Percentiles rank a stretch among this genome's conserved stretches.
phyloP scores from a whole-genome alignment of 2,329 filamentous ascomycete genomes.

The Aspergillus pseudoviridinutans region DNA sequence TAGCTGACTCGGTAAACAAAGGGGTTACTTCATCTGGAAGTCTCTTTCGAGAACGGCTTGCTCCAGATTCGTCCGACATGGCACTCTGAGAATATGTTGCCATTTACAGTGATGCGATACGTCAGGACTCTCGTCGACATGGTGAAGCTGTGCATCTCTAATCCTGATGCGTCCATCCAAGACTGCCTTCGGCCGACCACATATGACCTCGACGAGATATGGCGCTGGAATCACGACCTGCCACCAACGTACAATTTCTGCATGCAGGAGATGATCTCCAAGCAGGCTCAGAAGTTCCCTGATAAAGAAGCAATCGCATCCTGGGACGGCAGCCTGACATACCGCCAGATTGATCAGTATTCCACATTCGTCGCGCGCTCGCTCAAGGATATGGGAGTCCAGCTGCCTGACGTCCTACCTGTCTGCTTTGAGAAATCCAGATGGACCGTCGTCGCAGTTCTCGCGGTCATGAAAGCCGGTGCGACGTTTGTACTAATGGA shows the following conservation, averaged over 20 bases:
- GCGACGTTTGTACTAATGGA: constrained; percentile 32
- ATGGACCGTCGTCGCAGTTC: constrained; percentile 31
- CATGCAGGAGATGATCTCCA: constrained; percentile 46
- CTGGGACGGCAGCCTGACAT: constrained; percentile 31
- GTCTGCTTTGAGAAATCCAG: constrained; percentile 33
- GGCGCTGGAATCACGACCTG: constrained; percentile 46
- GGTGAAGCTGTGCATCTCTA: constrained; percentile 32
- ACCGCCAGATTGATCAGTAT: constrained; percentile 31
- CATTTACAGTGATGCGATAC: constrained; percentile 42
- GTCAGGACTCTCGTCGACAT: constrained; percentile 43
- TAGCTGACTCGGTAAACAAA: constrained; percentile 16
- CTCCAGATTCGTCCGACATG: constrained; percentile 42
- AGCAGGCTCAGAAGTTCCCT: constrained; percentile 19
- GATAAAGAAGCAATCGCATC: constrained; percentile 27
- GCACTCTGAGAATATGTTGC: constrained; percentile 39
- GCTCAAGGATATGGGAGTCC: constrained; percentile 25
- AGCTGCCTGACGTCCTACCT: constrained; percentile 24
- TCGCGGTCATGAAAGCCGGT: constrained; percentile 31
- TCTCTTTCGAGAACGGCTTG: constrained; percentile 20
- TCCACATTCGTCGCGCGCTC: constrained; percentile 26
- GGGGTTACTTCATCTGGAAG: constrained; percentile 31
- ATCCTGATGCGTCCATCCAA: constrained; percentile 27
- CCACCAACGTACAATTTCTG: constrained; percentile 43
- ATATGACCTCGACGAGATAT: constrained; percentile 44
- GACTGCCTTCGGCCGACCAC: constrained; percentile 28